Percentiles rank a stretch among this genome's conserved stretches.
phyloP scores from a whole-genome alignment of 306 rosid genomes.

The Cucumis melo region DNA sequence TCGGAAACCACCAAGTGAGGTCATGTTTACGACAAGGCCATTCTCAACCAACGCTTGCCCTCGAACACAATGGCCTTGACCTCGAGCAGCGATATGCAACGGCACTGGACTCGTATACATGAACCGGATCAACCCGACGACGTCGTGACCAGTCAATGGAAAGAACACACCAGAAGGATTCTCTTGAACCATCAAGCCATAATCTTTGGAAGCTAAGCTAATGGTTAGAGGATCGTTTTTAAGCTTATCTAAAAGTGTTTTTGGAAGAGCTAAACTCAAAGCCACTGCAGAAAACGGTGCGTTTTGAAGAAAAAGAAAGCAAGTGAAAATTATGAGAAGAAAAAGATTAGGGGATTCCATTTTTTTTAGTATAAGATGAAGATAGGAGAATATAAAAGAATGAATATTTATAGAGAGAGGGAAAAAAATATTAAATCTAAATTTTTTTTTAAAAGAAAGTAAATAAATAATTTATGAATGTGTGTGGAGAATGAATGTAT shows the following conservation, averaged over 20 bases:
- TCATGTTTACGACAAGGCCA: conserved; percentile 81
- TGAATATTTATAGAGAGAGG: neutral
- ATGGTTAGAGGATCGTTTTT: conserved; percentile 28
- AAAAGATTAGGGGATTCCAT: neutral
- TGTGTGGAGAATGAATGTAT: neutral
- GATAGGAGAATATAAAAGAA: neutral
- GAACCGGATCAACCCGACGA: conserved; percentile 21
- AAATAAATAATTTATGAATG: neutral
- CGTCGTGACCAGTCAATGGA: conserved; percentile 35
- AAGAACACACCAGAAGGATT: conserved; percentile 29
- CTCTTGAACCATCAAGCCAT: conserved; percentile 34
- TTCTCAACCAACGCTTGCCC: conserved; percentile 57
- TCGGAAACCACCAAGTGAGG: conserved; percentile 9
- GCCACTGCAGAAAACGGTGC: neutral
- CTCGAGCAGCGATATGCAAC: conserved; percentile 44
- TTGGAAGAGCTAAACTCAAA: conserved; percentile 12
- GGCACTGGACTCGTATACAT: conserved; percentile 14
- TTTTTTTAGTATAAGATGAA: neutral
- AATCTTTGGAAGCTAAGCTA: conserved; percentile 46
- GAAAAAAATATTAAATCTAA: neutral
- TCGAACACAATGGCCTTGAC: conserved; percentile 59
- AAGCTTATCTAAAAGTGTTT: conserved; percentile 13
- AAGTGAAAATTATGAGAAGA: neutral
- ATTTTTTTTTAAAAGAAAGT: neutral
- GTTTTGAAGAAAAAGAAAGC: neutral